Evolutionary conservation across 768 basidiomycete genomes (phyloP).

Genomic region (Panaeolus cyanescens): DNA sequence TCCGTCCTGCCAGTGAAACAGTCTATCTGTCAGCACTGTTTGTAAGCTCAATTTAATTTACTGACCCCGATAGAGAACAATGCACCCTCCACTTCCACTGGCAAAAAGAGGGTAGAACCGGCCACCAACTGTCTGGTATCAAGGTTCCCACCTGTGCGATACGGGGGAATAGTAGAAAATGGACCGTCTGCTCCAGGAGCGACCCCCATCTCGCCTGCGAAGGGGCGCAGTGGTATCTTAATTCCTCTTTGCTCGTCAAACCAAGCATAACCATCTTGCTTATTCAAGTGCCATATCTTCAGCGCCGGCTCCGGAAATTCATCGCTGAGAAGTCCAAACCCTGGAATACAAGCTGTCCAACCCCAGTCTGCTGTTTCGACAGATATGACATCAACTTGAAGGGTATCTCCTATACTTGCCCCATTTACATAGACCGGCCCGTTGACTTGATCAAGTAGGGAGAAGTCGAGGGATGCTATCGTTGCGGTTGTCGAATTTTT

Average conservation of each 20-base stretch:
- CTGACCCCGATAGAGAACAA: constrained; percentile 63
- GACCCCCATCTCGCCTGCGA: constrained; percentile 68
- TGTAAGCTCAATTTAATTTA: constrained; percentile 1
- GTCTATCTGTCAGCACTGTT: not conserved
- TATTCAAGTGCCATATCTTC: constrained; percentile 56
- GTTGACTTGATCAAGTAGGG: constrained; percentile 58
- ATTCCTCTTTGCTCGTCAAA: constrained; percentile 51
- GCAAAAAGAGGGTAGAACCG: constrained; percentile 61
- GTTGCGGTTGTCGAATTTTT: constrained; percentile 36
- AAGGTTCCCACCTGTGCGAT: constrained; percentile 60
- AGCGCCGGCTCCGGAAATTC: constrained; percentile 52
- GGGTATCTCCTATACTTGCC: constrained; percentile 57
- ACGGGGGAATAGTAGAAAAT: constrained; percentile 65
- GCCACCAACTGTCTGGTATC: constrained; percentile 57
- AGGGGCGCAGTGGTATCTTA: constrained; percentile 53
- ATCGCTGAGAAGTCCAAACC: constrained; percentile 59
- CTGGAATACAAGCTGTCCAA: constrained; percentile 61
- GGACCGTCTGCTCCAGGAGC: constrained; percentile 50
- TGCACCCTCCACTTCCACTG: constrained; percentile 60
- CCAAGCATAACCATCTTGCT: constrained; percentile 44
- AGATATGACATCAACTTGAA: constrained; percentile 60
- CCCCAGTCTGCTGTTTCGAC: constrained; percentile 59
- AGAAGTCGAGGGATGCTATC: constrained; percentile 43
- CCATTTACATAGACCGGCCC: constrained; percentile 57
- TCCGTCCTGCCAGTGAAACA: constrained; percentile 56